phyloP scores from a whole-genome alignment of 1,284 basidiomycete genomes.

The Jaminaea rosea region DNA sequence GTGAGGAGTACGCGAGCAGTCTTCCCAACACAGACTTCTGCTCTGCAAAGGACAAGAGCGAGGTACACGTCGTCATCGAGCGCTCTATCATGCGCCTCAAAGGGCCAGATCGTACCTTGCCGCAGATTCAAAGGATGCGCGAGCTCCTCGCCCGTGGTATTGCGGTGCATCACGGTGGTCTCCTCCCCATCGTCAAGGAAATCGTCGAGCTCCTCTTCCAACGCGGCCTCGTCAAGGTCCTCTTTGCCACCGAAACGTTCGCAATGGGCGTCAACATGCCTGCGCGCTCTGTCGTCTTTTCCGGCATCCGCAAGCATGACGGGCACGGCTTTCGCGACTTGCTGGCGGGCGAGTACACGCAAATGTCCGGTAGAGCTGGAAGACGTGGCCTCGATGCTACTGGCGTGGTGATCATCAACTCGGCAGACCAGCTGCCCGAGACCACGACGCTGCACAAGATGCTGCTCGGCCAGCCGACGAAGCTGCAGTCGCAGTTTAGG shows the following conservation, averaged over 20 bases:
- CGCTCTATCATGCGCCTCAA: constrained; percentile 82
- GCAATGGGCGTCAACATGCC: constrained; percentile 99
- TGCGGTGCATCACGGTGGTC: constrained; percentile 92
- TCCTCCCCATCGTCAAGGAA: constrained; percentile 93
- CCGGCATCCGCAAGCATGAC: constrained; percentile 89
- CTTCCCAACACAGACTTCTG: constrained; percentile 82
- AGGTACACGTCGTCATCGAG: constrained; percentile 89
- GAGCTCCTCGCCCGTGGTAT: constrained; percentile 85
- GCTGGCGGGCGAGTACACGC: constrained; percentile 64
- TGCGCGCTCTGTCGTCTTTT: constrained; percentile 92
- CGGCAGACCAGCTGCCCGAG: constrained; percentile 73
- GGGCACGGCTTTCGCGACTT: constrained; percentile 78
- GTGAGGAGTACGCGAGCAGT: constrained; percentile 89
- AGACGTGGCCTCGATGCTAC: constrained; percentile 89
- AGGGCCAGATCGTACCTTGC: constrained; percentile 83
- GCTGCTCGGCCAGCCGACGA: constrained; percentile 85
- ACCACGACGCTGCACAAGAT: constrained; percentile 68
- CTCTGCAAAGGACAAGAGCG: constrained; percentile 78
- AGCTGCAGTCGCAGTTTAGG: constrained; percentile 92
- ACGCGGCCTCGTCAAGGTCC: constrained; percentile 85
- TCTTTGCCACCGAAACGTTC: constrained; percentile 98
- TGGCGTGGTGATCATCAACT: constrained; percentile 81
- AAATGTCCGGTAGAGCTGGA: constrained; percentile 97
- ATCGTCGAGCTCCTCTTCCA: constrained; percentile 88
- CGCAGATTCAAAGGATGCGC: constrained; percentile 86